A percentile compares a stretch with the other conserved stretches of the same genome.
Conservation (phyloP, 805 yeast genomes). For the Komagataella populi region DNA sequence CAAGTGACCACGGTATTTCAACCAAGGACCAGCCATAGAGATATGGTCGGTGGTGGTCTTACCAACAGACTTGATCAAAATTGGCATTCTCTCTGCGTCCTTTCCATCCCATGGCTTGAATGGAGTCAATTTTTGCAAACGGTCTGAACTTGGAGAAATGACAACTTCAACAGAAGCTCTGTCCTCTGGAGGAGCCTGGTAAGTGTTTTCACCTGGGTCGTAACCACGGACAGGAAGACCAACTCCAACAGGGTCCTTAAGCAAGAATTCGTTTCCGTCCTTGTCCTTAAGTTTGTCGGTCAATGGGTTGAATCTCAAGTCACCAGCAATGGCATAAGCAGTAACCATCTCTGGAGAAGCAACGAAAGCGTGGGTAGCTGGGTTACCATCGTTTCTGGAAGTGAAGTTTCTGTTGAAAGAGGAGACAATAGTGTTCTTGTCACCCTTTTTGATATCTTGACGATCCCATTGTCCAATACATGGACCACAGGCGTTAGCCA, state of each 20-base stretch:
- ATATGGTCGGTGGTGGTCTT: slow-evolving; percentile 99
- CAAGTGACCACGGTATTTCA: slow-evolving; percentile 99
- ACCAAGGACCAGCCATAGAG: slow-evolving; percentile 99
- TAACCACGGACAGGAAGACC: slow-evolving; percentile 75
- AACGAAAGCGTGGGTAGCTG: slow-evolving; percentile 92
- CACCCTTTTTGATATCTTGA: slow-evolving; percentile 49
- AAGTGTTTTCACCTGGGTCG: slow-evolving; percentile 57
- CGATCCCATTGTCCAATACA: slow-evolving; percentile 99
- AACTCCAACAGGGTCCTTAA: slow-evolving; percentile 67
- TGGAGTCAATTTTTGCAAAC: slow-evolving; percentile 90
- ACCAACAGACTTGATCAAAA: slow-evolving; percentile 90
- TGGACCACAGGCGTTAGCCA: slow-evolving; percentile 98
- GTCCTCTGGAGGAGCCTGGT: slow-evolving; percentile 93
- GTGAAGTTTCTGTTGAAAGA: slow-evolving; percentile 97
- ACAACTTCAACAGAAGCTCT: slow-evolving; percentile 61
- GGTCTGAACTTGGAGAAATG: slow-evolving; percentile 84
- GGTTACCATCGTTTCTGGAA: slow-evolving; percentile 97
- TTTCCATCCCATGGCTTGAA: slow-evolving; percentile 95
- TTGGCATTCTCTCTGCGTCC: slow-evolving; percentile 82
- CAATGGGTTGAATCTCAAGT: slow-evolving; percentile 81
- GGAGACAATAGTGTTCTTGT: slow-evolving; percentile 82
- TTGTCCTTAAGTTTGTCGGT: slow-evolving; percentile 68
- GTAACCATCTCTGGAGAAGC: slow-evolving; percentile 99
- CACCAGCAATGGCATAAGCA: slow-evolving; percentile 92
- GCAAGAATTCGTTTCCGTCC: slow-evolving; percentile 63